phyloP scores from a whole-genome alignment of 345 rosid species.

The Citrus medica region DNA sequence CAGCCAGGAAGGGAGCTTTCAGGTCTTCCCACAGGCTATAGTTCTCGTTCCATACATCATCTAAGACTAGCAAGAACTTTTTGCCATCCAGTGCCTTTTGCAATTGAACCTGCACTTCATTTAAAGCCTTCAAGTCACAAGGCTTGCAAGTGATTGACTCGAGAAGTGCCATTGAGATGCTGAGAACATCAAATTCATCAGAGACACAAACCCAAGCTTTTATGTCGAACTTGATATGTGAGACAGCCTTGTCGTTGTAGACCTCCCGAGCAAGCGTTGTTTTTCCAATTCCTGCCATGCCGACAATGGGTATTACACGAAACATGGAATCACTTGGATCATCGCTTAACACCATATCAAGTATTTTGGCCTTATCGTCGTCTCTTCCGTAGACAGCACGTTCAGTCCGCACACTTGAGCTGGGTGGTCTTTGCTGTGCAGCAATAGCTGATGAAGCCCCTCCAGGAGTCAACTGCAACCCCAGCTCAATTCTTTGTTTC shows the following conservation, averaged over 20 bases:
- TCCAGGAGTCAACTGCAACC: neutral
- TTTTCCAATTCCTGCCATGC: neutral
- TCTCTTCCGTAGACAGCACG: neutral
- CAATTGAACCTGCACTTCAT: neutral
- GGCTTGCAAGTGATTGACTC: neutral
- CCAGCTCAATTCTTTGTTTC: neutral
- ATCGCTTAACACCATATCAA: neutral
- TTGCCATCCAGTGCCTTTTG: neutral
- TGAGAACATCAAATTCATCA: neutral
- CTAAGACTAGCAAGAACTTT: neutral
- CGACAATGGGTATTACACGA: neutral
- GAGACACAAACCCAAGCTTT: slow-evolving; percentile 1
- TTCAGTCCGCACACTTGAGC: neutral
- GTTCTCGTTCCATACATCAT: neutral
- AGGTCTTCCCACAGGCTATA: neutral
- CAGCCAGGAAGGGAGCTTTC: neutral
- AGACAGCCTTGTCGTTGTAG: neutral
- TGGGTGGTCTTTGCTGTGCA: neutral
- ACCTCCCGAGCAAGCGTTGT: neutral
- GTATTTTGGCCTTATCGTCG: neutral
- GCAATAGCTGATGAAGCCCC: neutral
- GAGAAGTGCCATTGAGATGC: neutral
- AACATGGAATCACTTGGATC: neutral
- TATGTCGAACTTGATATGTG: neutral
- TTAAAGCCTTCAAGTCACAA: neutral